Percentiles rank a stretch among this genome's conserved stretches.
phyloP scores from a whole-genome alignment of 768 basidiomycete genomes.

The Leccinum subgranulosum region DNA sequence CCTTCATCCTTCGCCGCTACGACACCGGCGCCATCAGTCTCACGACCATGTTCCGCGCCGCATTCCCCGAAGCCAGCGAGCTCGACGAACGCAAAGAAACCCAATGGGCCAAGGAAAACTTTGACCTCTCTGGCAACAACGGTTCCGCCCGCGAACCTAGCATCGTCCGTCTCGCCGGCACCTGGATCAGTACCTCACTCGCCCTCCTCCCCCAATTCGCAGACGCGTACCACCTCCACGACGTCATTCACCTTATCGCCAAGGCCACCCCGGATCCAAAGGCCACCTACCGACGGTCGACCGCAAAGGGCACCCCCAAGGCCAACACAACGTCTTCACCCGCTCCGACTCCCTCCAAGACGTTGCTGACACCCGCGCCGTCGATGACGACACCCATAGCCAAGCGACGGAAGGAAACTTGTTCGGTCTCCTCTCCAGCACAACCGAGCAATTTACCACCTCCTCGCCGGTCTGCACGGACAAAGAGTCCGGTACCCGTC shows the following conservation, averaged over 20 bases:
- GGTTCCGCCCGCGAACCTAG: slow-evolving; percentile 56
- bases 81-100: slow-evolving; percentile 76
- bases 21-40: slow-evolving; percentile 91
- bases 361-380: slow-evolving; percentile 33
- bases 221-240: slow-evolving; percentile 57
- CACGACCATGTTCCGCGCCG: slow-evolving; percentile 96
- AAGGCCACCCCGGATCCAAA: slow-evolving; percentile 75
- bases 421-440: slow-evolving; percentile 31
- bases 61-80: slow-evolving; percentile 80
- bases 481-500: slow-evolving; percentile 37
- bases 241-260: slow-evolving; percentile 63
- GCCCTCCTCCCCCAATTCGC: slow-evolving; percentile 62
- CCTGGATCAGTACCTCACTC: slow-evolving; percentile 70
- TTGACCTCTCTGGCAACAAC: slow-evolving; percentile 77
- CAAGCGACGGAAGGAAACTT: slow-evolving; percentile 67
- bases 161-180: slow-evolving; percentile 80
- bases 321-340: slow-evolving; percentile 28
- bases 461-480: slow-evolving; percentile 43
- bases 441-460: slow-evolving; percentile 33
- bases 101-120: slow-evolving; percentile 78
- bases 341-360: slow-evolving; percentile 19
- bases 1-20: slow-evolving; percentile 90
- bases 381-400: slow-evolving; percentile 43
- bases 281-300: slow-evolving; percentile 73
- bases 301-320: slow-evolving; percentile 31